Evolutionary conservation across 2,329 filamentous ascomycete genomes (phyloP), one percentile per base, ranked within the genome.

Genomic region (Cercospora sojina): DNA sequence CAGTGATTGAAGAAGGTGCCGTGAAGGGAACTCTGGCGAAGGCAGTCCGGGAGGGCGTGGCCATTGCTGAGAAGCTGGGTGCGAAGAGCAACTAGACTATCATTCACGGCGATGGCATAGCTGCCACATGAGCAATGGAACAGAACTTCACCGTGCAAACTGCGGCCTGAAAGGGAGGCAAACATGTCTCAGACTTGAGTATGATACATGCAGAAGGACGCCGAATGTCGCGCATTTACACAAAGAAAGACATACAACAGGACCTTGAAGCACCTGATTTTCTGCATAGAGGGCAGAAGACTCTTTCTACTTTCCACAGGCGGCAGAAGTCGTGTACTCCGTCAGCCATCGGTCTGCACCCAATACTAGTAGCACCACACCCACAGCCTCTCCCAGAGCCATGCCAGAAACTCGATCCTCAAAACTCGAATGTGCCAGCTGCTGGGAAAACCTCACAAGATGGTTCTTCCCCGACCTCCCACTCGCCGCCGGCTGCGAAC

Each of bases 1-100:
- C 92, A 73, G 88, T 90, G 7, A 79, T 94, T 5, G 91, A 94
- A 77, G 90, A 94, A 74, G 90, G 88, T 9, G 81, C 84, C 8
- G 86, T 92, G 9, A 85, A 90, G 70, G 89, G 89, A 3, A 86
- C 85, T 0, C 83, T 93, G 20, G 83, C 88, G 1, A 85, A 86
- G 73, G 90, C 90, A 2, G 86, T 93, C 12, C 83, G 90, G 59
- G 89, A 92, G 77, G 88, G 58, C 7, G 58, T 60, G 13, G 58
- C 18, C 2, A 38, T 60, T 9, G 58, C 58, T 27, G 41, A 47
- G 25, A 18, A 47, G 9, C 10, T 60, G 10, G 58, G 58, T 9
- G 27, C 23, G 16, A 60, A 60, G 32, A n/a, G 47, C 6, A 23
- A 53, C 13, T 53, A 53, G 13, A 53, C 10, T 2, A 27, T n/a